Conservation (phyloP, 208 protist species). For the Trypanosoma congolense region DNA sequence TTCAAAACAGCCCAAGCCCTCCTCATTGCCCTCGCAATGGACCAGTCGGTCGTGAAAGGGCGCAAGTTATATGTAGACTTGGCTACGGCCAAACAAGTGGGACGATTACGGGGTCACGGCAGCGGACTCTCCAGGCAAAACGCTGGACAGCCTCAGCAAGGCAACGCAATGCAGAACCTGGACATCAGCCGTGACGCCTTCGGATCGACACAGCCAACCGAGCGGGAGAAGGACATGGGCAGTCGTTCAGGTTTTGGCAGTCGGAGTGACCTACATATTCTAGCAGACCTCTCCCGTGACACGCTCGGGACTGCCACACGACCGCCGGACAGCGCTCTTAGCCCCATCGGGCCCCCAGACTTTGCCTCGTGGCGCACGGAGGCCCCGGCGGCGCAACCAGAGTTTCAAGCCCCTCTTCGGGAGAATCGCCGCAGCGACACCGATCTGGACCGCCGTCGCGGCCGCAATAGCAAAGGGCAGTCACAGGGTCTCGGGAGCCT, state of each 20-base stretch:
- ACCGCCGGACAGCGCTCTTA: constrained; percentile 23
- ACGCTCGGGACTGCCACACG: constrained; percentile 61
- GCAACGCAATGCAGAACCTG: constrained; percentile 27
- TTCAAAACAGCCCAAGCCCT: constrained; percentile 67
- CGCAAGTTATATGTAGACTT: constrained; percentile 80
- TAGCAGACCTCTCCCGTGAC: constrained; percentile 61
- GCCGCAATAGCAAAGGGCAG: constrained; percentile 17
- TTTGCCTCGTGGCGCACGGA: constrained; percentile 63
- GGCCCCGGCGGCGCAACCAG: constrained; percentile 37
- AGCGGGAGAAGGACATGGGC: constrained; percentile 18
- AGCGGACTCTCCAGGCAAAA: constrained; percentile 39
- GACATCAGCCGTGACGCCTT: constrained; percentile 69
- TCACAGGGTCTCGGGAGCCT: constrained; percentile 20
- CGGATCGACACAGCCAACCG: constrained; percentile 37
- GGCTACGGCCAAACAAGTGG: constrained; percentile 73
- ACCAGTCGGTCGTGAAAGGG: constrained; percentile 50
- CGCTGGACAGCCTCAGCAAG: constrained; percentile 39
- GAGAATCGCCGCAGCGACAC: constrained; percentile 28
- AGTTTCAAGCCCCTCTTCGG: constrained; percentile 24
- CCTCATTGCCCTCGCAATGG: constrained; percentile 55
- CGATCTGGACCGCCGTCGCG: constrained; percentile 24
- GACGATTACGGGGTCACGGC: constrained; percentile 56
- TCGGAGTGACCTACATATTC: constrained; percentile 32
- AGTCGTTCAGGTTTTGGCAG: constrained; percentile 57
- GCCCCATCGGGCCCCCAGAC: constrained; percentile 21